Conservation (phyloP, 2,329 filamentous ascomycete species). For the Microsporum ferrugineum region DNA sequence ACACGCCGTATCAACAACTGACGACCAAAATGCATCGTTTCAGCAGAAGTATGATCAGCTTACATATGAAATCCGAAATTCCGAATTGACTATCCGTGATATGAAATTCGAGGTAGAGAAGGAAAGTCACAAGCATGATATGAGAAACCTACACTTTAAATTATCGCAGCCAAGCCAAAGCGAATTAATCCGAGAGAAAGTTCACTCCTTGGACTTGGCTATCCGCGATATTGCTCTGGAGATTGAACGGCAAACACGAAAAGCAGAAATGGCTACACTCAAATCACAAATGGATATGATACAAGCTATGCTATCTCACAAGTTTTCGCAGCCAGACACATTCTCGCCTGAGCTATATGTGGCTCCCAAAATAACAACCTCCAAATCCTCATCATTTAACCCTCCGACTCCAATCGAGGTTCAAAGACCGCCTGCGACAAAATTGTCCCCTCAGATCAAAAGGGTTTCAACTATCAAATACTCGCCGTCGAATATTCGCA, state of each 20-base stretch:
- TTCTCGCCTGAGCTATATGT: neutral
- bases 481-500: neutral
- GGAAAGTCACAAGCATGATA: neutral
- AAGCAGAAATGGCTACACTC: constrained; percentile 1
- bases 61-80: neutral
- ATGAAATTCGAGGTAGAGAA: constrained; percentile 3
- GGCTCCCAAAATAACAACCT: neutral
- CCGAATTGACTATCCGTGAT: constrained; percentile 4
- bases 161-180: neutral
- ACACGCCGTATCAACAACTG: neutral
- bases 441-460: neutral
- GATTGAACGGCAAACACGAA: neutral
- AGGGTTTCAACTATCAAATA: neutral
- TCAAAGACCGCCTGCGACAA: neutral
- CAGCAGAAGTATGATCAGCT: neutral
- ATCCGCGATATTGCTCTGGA: constrained; percentile 2
- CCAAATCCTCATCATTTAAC: neutral
- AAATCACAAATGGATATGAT: constrained; percentile 2
- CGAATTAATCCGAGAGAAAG: neutral
- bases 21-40: neutral
- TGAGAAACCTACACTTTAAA: neutral
- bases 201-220: neutral
- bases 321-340: neutral
- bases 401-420: neutral
- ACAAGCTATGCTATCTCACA: neutral